phyloP scores from a whole-genome alignment of 2,329 filamentous ascomycete species.

The Fusarium redolens region DNA sequence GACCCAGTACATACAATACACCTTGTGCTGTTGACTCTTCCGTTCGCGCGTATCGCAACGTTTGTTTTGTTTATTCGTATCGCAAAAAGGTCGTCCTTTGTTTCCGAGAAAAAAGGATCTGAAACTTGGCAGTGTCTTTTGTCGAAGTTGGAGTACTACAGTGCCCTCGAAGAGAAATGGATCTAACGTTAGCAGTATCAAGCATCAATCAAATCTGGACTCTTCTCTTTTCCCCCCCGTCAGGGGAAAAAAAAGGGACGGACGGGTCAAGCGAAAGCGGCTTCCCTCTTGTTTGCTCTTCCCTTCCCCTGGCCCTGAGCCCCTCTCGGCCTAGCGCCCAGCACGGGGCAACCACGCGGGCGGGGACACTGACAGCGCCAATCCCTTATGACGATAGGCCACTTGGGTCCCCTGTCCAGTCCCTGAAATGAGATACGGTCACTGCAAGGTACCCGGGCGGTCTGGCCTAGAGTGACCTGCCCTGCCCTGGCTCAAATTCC shows the following conservation, averaged over 20 bases:
- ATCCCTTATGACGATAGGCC: conserved; percentile 17
- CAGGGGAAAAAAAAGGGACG: conserved; percentile 39
- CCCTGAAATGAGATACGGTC: conserved; percentile 37
- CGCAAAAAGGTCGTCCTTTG: conserved; percentile 9
- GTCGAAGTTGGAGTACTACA: background rate
- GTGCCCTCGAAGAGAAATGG: background rate
- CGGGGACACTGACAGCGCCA: conserved; percentile 20
- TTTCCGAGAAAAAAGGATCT: background rate
- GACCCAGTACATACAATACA: conserved; percentile 9
- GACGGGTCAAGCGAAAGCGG: conserved; percentile 22
- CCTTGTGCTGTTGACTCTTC: conserved; percentile 4
- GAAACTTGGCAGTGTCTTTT: background rate
- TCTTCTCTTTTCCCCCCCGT: conserved; percentile 35
- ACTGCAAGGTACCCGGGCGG: conserved; percentile 37
- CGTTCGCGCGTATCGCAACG: conserved; percentile 11
- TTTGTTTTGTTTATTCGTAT: conserved; percentile 19
- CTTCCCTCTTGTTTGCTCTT: conserved; percentile 3
- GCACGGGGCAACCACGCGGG: conserved; percentile 38
- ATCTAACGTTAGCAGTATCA: conserved; percentile 1
- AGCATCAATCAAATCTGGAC: conserved; percentile 3
- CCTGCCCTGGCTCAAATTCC: conserved; percentile 24
- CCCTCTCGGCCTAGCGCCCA: conserved; percentile 35
- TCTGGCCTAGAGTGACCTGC: background rate
- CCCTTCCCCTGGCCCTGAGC: conserved; percentile 29
- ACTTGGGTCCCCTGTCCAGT: conserved; percentile 23